Evolutionary conservation across 2,329 filamentous ascomycete species (phyloP).

Genomic region (Knoxdaviesia capensis): DNA sequence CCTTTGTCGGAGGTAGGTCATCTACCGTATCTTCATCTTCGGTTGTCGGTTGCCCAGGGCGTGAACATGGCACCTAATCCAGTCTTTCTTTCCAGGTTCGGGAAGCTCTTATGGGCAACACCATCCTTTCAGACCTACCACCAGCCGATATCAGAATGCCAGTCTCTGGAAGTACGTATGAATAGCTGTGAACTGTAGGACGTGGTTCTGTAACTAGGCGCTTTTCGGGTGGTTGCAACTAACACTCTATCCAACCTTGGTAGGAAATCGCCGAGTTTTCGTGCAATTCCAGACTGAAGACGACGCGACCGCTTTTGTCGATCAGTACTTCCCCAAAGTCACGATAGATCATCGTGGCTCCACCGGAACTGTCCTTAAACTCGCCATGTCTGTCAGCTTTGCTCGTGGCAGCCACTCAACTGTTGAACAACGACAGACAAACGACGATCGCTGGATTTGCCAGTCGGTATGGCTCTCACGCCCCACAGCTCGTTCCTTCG

Average conservation of each 20-base stretch:
- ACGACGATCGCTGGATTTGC: conserved; percentile 15
- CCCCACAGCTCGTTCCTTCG: neutral
- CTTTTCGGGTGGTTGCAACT: no score
- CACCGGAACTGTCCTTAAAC: no score
- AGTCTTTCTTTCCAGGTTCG: neutral
- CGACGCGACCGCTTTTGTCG: conserved; percentile 20
- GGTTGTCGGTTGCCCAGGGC: no score
- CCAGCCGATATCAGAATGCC: conserved; percentile 18
- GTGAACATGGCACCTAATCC: no score
- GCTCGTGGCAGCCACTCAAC: no score
- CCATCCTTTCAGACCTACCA: neutral
- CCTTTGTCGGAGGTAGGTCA: conserved; percentile 29
- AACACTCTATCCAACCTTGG: no score
- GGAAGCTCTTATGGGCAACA: neutral
- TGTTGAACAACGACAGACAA: no score
- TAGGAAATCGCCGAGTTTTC: conserved; percentile 8
- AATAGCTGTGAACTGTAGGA: neutral
- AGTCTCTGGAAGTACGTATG: conserved; percentile 13
- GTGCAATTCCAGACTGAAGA: conserved; percentile 20
- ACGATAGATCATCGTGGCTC: conserved; percentile 14
- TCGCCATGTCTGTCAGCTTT: no score
- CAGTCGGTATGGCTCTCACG: conserved; percentile 10
- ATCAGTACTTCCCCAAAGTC: conserved; percentile 20
- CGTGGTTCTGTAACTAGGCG: neutral
- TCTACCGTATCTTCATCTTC: conserved; percentile 3